phyloP scores from a whole-genome alignment of 225 moss, liverwort and hornwort genomes.

The Bryoerythrophyllum caledonicum region DNA sequence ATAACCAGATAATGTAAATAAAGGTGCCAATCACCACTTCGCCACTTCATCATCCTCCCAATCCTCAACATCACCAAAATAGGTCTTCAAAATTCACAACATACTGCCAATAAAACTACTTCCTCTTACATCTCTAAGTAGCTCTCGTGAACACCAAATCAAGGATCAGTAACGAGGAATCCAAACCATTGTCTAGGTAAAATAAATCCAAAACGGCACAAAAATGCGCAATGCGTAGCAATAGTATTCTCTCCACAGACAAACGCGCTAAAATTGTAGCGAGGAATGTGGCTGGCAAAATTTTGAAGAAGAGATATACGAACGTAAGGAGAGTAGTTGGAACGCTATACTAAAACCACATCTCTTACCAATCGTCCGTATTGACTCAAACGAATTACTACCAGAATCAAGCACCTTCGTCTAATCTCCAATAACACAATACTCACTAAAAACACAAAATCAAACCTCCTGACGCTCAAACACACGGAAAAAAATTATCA shows the following conservation, averaged over 20 bases:
- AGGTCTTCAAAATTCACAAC: constrained; percentile 5
- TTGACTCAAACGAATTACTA: not conserved
- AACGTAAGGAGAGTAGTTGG: not conserved
- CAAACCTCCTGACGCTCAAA: constrained; percentile 12
- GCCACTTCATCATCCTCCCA: constrained; percentile 2
- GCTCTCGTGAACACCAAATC: constrained; percentile 4
- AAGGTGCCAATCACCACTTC: constrained; percentile 3
- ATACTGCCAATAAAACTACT: not conserved
- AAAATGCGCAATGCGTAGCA: not conserved
- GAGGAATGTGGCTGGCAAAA: not conserved
- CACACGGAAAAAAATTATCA: not conserved
- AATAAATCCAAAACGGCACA: not conserved
- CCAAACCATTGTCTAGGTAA: not conserved
- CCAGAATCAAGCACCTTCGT: constrained; percentile 2
- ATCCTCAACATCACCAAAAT: not conserved
- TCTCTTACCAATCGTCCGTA: not conserved
- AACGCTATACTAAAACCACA: not conserved
- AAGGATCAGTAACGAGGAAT: not conserved
- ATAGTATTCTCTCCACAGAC: not conserved
- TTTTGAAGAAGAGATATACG: not conserved
- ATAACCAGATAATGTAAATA: not conserved
- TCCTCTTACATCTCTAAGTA: not conserved
- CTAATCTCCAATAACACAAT: constrained; percentile 5
- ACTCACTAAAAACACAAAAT: not conserved
- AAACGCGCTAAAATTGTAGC: not conserved